Base-by-base conservation (phyloP, 2,329 filamentous ascomycete genomes). In the Pseudophaeomoniella oleicola region DNA sequence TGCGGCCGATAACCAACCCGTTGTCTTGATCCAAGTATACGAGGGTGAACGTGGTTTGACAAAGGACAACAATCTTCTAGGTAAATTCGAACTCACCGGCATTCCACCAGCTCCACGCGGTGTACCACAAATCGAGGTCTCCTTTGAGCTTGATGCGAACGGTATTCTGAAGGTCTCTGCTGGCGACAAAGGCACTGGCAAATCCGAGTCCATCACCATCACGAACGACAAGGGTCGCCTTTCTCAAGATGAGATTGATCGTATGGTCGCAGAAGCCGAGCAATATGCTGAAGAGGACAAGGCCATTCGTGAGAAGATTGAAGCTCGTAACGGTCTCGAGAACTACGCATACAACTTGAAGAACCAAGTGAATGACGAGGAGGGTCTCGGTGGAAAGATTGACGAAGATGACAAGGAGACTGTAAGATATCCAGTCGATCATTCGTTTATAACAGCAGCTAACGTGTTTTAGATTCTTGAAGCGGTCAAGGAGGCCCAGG, bases 201-300 rank as follows among this genome's bases (percentile, higher is more conserved):
- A 96, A 75, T 77, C 75, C 45, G 86, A 98, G 72, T 86, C 81
- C 45, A 96, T 98, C 63, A 96, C 90, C 52, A 98, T 98, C 60
- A 96, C 82, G 68, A 96, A 98, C 69, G 90, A 98, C 69, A 96
- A 96, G 79, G 90, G 90, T 50, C 88, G 90, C 61, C 80, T 98
- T 36, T 86, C 81, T 52, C 81, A 81, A 55, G 90, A 98, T 51
- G 90, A 98, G 64, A 98, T 98, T 52, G 88, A 96, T 64, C 90
- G 90, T 63, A 98, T 98, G 90, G 86, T 98, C 46, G 78, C 81
- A 50, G 90, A 98, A 67, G 90, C 90, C 43, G 90, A 96, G 77
- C 84, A 94, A 69, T 96, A 87, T 60, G 90, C 90, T 57, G 90
- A 98, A 64, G 90, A 96, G 68, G 90, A 98, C 72, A 96, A 96